phyloP scores from a whole-genome alignment of 1,139 yeast species.

The Pichia sp. region DNA sequence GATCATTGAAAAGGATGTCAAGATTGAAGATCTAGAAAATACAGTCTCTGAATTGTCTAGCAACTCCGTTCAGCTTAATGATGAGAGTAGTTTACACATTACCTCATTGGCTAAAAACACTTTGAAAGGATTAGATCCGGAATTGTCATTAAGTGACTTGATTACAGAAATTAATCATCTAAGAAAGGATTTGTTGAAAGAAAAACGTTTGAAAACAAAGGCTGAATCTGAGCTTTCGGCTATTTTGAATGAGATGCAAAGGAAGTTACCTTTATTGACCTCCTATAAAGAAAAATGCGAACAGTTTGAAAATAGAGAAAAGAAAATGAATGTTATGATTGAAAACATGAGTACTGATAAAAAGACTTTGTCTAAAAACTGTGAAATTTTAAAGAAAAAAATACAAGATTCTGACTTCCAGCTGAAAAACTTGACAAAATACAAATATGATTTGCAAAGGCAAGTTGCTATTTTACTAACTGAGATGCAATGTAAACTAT shows the following conservation, averaged over 20 bases:
- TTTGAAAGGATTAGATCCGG: conserved; percentile 27
- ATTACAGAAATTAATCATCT: conserved; percentile 60
- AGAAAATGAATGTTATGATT: conserved; percentile 39
- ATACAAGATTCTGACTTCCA: conserved; percentile 29
- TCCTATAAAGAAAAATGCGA: conserved; percentile 51
- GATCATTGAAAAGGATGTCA: conserved; percentile 22
- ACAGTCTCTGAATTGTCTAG: conserved; percentile 32
- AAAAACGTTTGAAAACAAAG: conserved; percentile 61
- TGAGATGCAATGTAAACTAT: conserved; percentile 52
- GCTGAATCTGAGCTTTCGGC: conserved; percentile 64
- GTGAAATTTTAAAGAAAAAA: conserved; percentile 25
- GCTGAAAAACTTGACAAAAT: conserved; percentile 39
- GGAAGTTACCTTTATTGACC: conserved; percentile 70
- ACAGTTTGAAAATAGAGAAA: conserved; percentile 42
- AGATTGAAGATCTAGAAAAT: conserved; percentile 35
- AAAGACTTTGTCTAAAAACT: conserved; percentile 26
- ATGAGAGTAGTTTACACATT: conserved; percentile 3
- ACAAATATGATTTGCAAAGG: conserved; percentile 65
- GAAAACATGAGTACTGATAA: conserved; percentile 39
- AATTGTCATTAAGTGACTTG: conserved; percentile 59
- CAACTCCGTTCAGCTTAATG: conserved; percentile 10
- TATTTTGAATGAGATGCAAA: conserved; percentile 70
- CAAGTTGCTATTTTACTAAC: conserved; percentile 71
- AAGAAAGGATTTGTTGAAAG: conserved; percentile 61
- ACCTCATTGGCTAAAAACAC: conserved; percentile 20